Conservation (phyloP, 805 yeast species). For the Candida vaughaniae region DNA sequence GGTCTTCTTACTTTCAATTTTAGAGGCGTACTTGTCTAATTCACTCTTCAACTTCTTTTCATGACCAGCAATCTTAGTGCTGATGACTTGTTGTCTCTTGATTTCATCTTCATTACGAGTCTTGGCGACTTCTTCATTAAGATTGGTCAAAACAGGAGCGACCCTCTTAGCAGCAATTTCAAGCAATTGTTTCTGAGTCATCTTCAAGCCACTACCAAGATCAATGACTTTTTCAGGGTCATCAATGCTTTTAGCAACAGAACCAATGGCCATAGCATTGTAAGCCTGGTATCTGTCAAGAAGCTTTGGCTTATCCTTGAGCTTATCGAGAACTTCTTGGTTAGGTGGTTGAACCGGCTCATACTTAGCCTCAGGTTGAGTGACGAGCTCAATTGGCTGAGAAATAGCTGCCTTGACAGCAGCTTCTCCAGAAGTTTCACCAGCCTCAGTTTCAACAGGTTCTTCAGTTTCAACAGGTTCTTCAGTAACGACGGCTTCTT, state of each 20-base stretch:
- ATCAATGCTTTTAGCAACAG: conserved; percentile 44
- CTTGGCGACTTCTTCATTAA: conserved; percentile 49
- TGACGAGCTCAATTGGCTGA: conserved; percentile 34
- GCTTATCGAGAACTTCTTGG: conserved; percentile 33
- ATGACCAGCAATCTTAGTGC: conserved; percentile 34
- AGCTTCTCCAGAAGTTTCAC: conserved; percentile 10
- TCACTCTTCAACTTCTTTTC: conserved; percentile 35
- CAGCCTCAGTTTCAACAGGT: conserved; percentile 21
- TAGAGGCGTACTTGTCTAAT: conserved; percentile 35
- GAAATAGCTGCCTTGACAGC: conserved; percentile 12
- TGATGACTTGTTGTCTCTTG: conserved; percentile 37
- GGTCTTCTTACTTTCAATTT: conserved; percentile 36
- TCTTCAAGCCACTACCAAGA: conserved; percentile 52
- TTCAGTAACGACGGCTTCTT: conserved; percentile 20
- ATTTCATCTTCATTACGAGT: conserved; percentile 45
- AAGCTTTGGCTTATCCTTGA: conserved; percentile 49
- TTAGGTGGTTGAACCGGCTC: conserved; percentile 37
- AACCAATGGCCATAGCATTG: conserved; percentile 46
- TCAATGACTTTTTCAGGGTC: conserved; percentile 51
- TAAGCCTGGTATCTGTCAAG: conserved; percentile 49
- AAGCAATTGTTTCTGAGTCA: conserved; percentile 55
- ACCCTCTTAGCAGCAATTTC: conserved; percentile 56
- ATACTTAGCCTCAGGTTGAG: conserved; percentile 29
- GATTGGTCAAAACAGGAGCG: conserved; percentile 51
- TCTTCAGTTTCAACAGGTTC: conserved; percentile 16